Evolutionary conservation across 768 basidiomycete genomes (phyloP), one percentile per base, ranked within the genome.

Genomic region (Cystobasidium onofrii): DNA sequence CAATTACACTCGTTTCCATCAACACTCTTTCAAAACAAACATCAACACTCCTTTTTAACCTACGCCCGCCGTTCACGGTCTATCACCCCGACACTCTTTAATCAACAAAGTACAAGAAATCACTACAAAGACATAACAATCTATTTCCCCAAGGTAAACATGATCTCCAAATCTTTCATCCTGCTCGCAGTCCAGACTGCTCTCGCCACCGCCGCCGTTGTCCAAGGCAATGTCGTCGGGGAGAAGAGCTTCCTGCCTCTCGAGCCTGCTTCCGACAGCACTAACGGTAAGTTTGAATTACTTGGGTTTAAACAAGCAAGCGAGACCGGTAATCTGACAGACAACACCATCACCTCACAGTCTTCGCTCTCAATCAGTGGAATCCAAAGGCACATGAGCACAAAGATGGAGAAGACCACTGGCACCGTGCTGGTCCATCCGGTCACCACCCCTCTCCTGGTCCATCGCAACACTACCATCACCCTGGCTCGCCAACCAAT

Each of bases 291-390:
- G 63, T 39, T 18, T 6, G 12, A 18, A 7, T 13, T 13, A 57
- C 15, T 10, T 4, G 17, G 44, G 4, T 39, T 6, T 20, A 17
- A 33, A 18, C 6, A 36, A 27, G 20, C 6, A 66, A 25, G 36
- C n/a, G 25, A 25, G n/a, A 39, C 64, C 12, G 33, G n/a, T 36
- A n/a, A 31, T n/a, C n/a, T n/a, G n/a, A n/a, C n/a, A n/a, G n/a
- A n/a, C n/a, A n/a, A n/a, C n/a, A n/a, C n/a, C n/a, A n/a, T 70
- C 44, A 13, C 44, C 29, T n/a, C 29, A 25, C 39, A 67, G 65
- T 67, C 43, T 50, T 43, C 65, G 12, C 31, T 13, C 69, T 71
- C 34, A 46, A 71, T 54, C 69, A 71, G 69, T 71, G 69, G 69
- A 44, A 71, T 31, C 69, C 69, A 17, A 55, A 71, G 25, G 34